Percentiles rank a stretch among this genome's conserved stretches.
These are phyloP conservation scores for Phytophthora gonapodyides DNA, from an alignment of 352 stramenopile species.

Conservation along the genomic window DNA sequence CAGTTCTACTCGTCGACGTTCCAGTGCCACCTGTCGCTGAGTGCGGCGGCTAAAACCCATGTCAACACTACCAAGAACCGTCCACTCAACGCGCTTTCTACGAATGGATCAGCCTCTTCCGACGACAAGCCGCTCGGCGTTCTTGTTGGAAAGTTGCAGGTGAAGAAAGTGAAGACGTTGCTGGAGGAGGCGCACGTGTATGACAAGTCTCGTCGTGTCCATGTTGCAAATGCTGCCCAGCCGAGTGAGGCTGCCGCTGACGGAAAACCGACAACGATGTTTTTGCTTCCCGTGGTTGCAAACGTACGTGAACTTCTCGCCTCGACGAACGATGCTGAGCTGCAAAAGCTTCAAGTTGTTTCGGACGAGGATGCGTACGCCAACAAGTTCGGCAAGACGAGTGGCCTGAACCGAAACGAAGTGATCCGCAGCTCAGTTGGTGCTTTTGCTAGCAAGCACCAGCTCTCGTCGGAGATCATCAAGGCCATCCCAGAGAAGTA, in stretches of 20 bases:
- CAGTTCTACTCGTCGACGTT: constrained; percentile 76
- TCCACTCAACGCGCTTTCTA: constrained; percentile 3
- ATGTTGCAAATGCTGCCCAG: constrained; percentile 29
- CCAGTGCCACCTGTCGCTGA: constrained; percentile 55
- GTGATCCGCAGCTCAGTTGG: constrained; percentile 63
- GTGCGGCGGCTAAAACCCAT: constrained; percentile 1
- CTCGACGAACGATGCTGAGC: constrained; percentile 29
- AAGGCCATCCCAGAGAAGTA: constrained; percentile 64
- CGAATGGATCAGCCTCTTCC: constrained; percentile 3
- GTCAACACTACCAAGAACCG: constrained; percentile 11
- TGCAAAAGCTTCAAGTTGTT: constrained; percentile 49
- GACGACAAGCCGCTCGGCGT: constrained; percentile 42
- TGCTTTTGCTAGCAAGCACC: constrained; percentile 54
- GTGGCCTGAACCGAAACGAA: constrained; percentile 76
- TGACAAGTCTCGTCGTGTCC: constrained; percentile 80
- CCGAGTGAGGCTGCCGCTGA: constrained; percentile 14
- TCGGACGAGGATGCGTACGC: constrained; percentile 63
- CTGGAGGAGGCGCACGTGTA: constrained; percentile 68
- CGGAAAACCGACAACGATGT: constrained; percentile 37
- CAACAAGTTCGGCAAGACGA: constrained; percentile 80
- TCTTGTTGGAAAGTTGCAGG: constrained; percentile 61
- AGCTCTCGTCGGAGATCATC: constrained; percentile 38
- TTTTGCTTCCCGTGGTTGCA: constrained; percentile 65
- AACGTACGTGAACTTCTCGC: constrained; percentile 38
- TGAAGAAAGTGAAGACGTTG: constrained; percentile 83